Conservation (phyloP, 2,329 filamentous ascomycete genomes). For the Ilyonectria robusta region DNA sequence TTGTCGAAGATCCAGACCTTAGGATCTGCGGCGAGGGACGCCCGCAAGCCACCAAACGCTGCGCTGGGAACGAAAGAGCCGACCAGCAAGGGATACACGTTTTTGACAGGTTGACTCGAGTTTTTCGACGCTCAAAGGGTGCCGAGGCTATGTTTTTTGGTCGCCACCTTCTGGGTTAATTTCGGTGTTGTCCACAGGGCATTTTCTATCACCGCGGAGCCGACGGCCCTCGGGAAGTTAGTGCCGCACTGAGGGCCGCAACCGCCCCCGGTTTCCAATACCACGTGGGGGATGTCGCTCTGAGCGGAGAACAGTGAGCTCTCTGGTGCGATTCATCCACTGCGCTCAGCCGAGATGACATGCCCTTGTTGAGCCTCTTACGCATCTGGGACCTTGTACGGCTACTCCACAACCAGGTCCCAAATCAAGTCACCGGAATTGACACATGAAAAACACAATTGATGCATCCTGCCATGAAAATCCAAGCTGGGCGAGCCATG, state of each 20-base stretch:
- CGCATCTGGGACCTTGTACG: conserved; percentile 36
- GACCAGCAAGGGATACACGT: conserved; percentile 8
- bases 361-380: conserved; percentile 36
- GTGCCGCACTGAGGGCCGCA: conserved; percentile 12
- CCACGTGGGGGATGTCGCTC: conserved; percentile 41
- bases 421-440: conserved; percentile 33
- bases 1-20: conserved; percentile 45
- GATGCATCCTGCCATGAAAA: conserved; percentile 18
- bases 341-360: conserved; percentile 41
- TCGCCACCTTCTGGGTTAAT: conserved; percentile 18
- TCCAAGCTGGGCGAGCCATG: conserved; percentile 22
- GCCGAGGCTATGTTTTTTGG: not conserved
- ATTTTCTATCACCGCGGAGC: conserved; percentile 18
- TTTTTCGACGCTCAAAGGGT: not conserved
- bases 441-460: conserved; percentile 41
- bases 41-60: conserved; percentile 35
- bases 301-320: conserved; percentile 20
- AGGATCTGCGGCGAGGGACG: conserved; percentile 39
- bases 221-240: conserved; percentile 29
- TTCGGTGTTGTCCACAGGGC: conserved; percentile 20
- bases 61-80: conserved; percentile 21
- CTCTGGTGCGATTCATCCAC: conserved; percentile 3
- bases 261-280: conserved; percentile 30
- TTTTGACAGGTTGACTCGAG: conserved; percentile 15
- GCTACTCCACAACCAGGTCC: conserved; percentile 32